Base-by-base conservation (phyloP, 306 rosid genomes). In the Sicyos baderoa region DNA sequence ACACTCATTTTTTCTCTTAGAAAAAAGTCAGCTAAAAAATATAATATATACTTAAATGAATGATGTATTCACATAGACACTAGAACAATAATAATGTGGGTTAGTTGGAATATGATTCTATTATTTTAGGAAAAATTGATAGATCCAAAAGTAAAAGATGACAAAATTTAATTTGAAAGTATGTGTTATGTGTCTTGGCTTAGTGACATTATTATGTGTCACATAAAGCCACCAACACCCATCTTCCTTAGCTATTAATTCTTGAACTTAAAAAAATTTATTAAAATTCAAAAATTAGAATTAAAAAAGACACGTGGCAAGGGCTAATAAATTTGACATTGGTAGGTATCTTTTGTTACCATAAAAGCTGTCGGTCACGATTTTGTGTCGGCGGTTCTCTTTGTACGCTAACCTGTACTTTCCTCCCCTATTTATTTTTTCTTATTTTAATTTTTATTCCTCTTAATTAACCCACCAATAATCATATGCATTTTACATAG, bases 371-470 rank as follows among this genome's bases (percentile, higher is more conserved):
- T 59, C 45, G 65, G 65, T 58, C 65, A 58, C 45, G 44, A 15
- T 29, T 58, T 58, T 29, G 65, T 59, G 65, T 59, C 65, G 65
- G 65, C 65, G 44, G 21, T 58, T 27, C 45, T 58, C 65, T 58
- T 58, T 58, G 65, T 58, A 27, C 45, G 65, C 45, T 29, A 58
- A 58, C 65, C 2, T 58, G 45, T 58, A 58, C 65, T 54, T 54
- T 21, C 59, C 29, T 10, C 29, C 11, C 60, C 29, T 0, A 1
- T 21, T 9, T 54, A 0, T 21, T 11, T 21, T 2, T 1, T 7
- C 23, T 29, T 29, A 29, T 29, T 29, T 29, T 29, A 1, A 29
- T 29, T 29, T 29, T 29, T 29, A 1, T 25, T 25, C 3, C 3
- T 10, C 2, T 52, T n/a, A n/a, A n/a, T 14, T 14, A 48, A 13